Conservation (phyloP, 495 filamentous ascomycete genomes). For the Filosporella fistucella region DNA sequence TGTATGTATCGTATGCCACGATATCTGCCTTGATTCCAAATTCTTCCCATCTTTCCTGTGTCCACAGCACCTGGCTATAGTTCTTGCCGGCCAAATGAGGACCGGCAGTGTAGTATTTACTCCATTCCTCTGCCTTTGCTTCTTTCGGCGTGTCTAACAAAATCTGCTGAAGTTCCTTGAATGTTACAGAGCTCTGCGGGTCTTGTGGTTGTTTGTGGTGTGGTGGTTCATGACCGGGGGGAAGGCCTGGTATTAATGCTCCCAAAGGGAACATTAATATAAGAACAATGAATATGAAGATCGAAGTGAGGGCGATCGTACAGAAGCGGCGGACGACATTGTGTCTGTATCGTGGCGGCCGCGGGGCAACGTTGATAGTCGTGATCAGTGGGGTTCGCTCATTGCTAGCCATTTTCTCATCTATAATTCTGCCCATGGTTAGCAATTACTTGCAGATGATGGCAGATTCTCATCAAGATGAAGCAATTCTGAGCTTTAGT, state of each 20-base stretch:
- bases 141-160: conserved; percentile 67
- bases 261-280: conserved; percentile 52
- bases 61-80: conserved; percentile 73
- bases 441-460: too few relatives aligned
- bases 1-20: conserved; percentile 79
- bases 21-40: conserved; percentile 72
- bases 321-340: conserved; percentile 66
- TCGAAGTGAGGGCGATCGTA: conserved; percentile 53
- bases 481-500: too few relatives aligned
- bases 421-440: conserved; percentile 14
- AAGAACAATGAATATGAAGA: conserved; percentile 49
- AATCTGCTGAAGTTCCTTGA: conserved; percentile 64
- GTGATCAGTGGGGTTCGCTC: conserved; percentile 60
- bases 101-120: conserved; percentile 83
- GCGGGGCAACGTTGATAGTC: conserved; percentile 45
- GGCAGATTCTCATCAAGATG: too few relatives aligned
- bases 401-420: conserved; percentile 39
- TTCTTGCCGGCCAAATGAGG: conserved; percentile 90
- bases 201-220: conserved; percentile 19
- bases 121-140: conserved; percentile 73
- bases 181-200: conserved; percentile 39
- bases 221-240: conserved; percentile 27
- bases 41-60: conserved; percentile 75
- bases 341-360: conserved; percentile 63
- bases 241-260: conserved; percentile 39